Percentiles rank a stretch among this genome's conserved stretches.
Evolutionary conservation across 306 rosid genomes (phyloP).

Genomic region (Cucumis sativus): Cucumber_9930_V3 NC_026655.2:23716501-23717000

Average conservation of each 20-base stretch:
- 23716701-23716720: background rate
- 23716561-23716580: background rate
- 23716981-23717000: background rate
- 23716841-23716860: background rate
- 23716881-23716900: background rate
- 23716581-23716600: background rate
- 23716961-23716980: background rate
- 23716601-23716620: background rate
- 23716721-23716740: slow-evolving; percentile 64
- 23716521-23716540: background rate
- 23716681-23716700: background rate
- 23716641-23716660: background rate
- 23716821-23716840: background rate
- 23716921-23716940: background rate
- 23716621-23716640: background rate
- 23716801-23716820: slow-evolving; percentile 66
- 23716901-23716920: background rate
- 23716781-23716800: slow-evolving; percentile 78
- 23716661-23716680: background rate
- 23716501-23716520: background rate
- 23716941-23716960: background rate
- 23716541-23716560: background rate
- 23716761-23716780: slow-evolving; percentile 87
- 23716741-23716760: slow-evolving; percentile 62
- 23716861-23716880: background rate